Base-by-base conservation (phyloP, 192 early-diverging fungal genomes). In the Spinellus fusiger region DNA sequence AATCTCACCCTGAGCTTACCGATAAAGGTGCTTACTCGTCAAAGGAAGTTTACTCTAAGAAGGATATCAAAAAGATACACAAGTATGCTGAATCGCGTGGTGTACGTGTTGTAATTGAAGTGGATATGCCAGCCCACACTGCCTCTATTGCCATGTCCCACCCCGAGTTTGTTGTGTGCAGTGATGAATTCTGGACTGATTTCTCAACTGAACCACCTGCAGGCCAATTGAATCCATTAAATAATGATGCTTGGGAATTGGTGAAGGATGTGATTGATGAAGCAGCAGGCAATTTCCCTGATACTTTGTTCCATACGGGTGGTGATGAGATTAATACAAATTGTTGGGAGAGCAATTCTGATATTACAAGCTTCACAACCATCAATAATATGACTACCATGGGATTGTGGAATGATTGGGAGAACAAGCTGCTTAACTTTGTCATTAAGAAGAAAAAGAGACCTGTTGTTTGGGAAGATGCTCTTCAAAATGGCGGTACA, bases 21-120 rank as follows among this genome's bases (percentile, higher is more conserved):
- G 49, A 28, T 7, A 82, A 81, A 47, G 85, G 82, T 20, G 83
- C 87, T 5, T 90, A 90, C 65, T 76, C 78, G 5, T 37, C 74
- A 8, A 61, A 60, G 29, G 79, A 89, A 73, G 71, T 70, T 35
- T 93, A 94, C 76, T 74, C 82, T 35, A 77, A 84, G 54, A 54
- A 44, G 5, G 91, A 93, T 33, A 76, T 94, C 34, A 35, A 73
- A 28, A 64, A 61, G 5, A 59, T 94, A 23, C 77, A 91, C 62
- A 60, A 73, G 29, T 92, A 92, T 67, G 91, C 80, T 22, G 66
- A 69, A 13, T 78, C 74, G 38, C 82, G 86, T 20, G 90, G 88
- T n/a, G 84, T 94, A 34, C 84, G 93, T 50, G 77, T 94, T 20
- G 84, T 92, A 55, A 86, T 90, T 18, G 93, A 94, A 73, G 84